Percentiles rank a stretch among this genome's conserved stretches.
phyloP scores from a whole-genome alignment of 2,329 filamentous ascomycete species.

The Phyllosticta capitalensis region DNA sequence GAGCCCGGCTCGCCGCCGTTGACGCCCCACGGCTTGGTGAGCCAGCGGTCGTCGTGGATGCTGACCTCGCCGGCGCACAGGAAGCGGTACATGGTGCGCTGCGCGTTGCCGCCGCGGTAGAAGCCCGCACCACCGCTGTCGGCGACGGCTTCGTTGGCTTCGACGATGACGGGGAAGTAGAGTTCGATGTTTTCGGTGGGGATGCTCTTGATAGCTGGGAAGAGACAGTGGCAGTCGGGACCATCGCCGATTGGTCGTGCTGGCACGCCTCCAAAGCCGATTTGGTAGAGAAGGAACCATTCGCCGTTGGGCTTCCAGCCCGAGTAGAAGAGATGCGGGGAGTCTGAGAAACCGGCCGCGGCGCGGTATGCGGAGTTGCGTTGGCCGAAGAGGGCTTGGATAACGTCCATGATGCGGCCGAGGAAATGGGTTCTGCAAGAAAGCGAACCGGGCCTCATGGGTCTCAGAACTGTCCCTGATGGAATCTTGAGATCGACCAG shows the following conservation, averaged over 20 bases:
- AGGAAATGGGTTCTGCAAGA: constrained; percentile 41
- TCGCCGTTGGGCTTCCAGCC: constrained; percentile 40
- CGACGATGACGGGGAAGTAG: constrained; percentile 40
- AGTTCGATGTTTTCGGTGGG: constrained; percentile 41
- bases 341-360: constrained; percentile 43
- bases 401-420: constrained; percentile 40
- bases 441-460: constrained; percentile 38
- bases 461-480: constrained; percentile 36
- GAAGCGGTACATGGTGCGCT: constrained; percentile 40
- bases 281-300: constrained; percentile 43
- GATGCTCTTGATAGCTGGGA: constrained; percentile 42
- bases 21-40: constrained; percentile 42
- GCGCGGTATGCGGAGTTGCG: constrained; percentile 37
- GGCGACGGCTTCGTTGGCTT: constrained; percentile 39
- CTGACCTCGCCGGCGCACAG: constrained; percentile 37
- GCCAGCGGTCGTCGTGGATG: constrained; percentile 41
- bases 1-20: constrained; percentile 38
- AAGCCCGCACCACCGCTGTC: constrained; percentile 41
- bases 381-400: constrained; percentile 42
- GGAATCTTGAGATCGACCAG: constrained; percentile 40
- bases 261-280: constrained; percentile 42
- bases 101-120: constrained; percentile 41
- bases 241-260: constrained; percentile 40
- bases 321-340: constrained; percentile 42
- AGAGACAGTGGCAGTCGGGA: constrained; percentile 42